Evolutionary conservation across 2,329 filamentous ascomycete genomes (phyloP).

Genomic region (Karstenula rhodostoma): DNA sequence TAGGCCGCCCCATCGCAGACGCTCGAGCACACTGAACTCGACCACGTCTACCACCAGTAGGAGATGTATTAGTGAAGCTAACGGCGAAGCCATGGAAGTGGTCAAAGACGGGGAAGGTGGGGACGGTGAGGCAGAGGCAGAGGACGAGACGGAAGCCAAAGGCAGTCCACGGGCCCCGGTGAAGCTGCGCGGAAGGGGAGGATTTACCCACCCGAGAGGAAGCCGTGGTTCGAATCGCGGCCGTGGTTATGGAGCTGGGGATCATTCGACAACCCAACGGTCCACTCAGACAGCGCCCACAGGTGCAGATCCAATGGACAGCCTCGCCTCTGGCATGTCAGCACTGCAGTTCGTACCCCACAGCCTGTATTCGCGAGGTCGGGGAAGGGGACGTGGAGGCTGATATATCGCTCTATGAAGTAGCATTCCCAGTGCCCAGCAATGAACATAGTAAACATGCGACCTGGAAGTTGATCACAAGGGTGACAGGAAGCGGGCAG

Average conservation of each 20-base stretch:
- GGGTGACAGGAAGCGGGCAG: too few species aligned
- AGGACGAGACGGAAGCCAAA: slow-evolving; percentile 15
- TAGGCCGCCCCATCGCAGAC: slow-evolving; percentile 49
- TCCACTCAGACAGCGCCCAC: slow-evolving; percentile 1
- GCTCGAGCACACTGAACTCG: slow-evolving; percentile 37
- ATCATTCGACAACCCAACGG: slow-evolving; percentile 12
- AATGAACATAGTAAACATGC: too few species aligned
- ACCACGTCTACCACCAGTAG: slow-evolving; percentile 19
- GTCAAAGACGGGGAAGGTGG: slow-evolving; percentile 27
- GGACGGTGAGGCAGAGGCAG: slow-evolving; percentile 10
- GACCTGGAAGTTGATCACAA: too few species aligned
- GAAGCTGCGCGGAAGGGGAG: slow-evolving; percentile 41
- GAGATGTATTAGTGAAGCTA: slow-evolving; percentile 22
- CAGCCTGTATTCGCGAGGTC: slow-evolving; percentile 35
- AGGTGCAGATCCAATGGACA: slow-evolving; percentile 66
- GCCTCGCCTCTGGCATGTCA: slow-evolving; percentile 73
- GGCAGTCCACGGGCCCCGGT: slow-evolving; percentile 25
- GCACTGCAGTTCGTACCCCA: slow-evolving; percentile 74
- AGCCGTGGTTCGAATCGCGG: slow-evolving; percentile 17
- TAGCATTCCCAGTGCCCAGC: too few species aligned
- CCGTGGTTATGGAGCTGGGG: slow-evolving; percentile 20
- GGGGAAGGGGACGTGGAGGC: slow-evolving; percentile 28
- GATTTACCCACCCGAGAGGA: slow-evolving; percentile 35
- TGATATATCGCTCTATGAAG: neutral
- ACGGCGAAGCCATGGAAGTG: slow-evolving; percentile 35